phyloP scores from a whole-genome alignment of 192 early-diverging fungal species.

The Linnemannia schmuckeri region DNA sequence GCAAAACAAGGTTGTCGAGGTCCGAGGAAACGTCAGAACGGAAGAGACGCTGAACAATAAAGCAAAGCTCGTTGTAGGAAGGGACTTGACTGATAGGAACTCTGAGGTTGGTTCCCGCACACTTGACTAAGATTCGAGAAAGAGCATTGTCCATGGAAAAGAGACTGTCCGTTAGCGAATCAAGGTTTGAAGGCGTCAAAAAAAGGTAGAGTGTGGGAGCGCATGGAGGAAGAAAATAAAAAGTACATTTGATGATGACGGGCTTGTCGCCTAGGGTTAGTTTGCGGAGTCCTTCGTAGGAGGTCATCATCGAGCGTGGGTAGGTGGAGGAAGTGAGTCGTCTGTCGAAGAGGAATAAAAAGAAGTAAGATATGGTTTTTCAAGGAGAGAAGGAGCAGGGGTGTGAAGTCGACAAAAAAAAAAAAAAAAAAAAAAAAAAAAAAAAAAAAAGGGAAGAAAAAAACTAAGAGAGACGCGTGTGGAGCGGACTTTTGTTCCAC shows the following conservation, averaged over 20 bases:
- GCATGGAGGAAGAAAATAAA: not conserved
- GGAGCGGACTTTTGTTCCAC: constrained; percentile 9
- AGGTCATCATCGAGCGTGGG: constrained; percentile 25
- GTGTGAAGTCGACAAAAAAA: constrained; percentile 1
- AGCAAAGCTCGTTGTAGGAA: constrained; percentile 64
- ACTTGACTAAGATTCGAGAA: constrained; percentile 54
- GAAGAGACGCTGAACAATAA: constrained; percentile 65
- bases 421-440: not conserved
- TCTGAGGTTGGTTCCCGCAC: constrained; percentile 58
- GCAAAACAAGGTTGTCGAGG: constrained; percentile 58
- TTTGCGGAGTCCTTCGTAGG: constrained; percentile 53
- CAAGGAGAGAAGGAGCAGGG: not conserved
- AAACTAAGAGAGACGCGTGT: too few relatives aligned
- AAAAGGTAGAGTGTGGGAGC: not conserved
- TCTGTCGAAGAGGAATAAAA: not conserved
- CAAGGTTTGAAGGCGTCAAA: not conserved
- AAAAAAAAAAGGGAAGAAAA: not conserved
- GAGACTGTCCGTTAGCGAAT: not conserved
- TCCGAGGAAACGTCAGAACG: constrained; percentile 41
- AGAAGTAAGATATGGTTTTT: not conserved
- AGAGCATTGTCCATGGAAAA: not conserved
- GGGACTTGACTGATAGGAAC: constrained; percentile 65
- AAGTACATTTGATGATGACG: constrained; percentile 52
- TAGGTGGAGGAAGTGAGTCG: not conserved
- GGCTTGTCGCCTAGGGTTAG: constrained; percentile 52